Base-by-base conservation (phyloP, 1,139 yeast genomes). In the Suhomyces kunorum region DNA sequence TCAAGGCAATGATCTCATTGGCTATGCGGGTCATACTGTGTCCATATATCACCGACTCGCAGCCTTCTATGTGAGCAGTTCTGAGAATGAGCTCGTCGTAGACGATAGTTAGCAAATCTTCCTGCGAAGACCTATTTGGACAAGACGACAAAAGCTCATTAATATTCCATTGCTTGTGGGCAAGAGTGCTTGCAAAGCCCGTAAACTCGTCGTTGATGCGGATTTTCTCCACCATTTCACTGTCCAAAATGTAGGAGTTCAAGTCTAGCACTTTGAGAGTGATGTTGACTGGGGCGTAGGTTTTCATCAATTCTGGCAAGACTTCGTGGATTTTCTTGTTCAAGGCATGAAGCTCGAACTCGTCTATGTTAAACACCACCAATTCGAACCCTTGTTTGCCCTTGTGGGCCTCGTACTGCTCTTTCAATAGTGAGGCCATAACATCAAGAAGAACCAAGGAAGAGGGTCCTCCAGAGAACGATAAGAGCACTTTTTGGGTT, bases 1-100 rank as follows among this genome's bases (percentile, higher is more conserved):
- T 83, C 42, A 85, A 66, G 0, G 95, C 76, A 23, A 92, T 70
- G 17, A 87, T 80, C 43, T 82, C 82, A 51, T 85, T 88, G 1
- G 98, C 96, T 12, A 90, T 58, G 38, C 83, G 74, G 1, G 96
- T 86, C 90, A 87, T 87, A 14, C 87, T 80, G 55, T 85, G 87
- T 0, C 94, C 88, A 64, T 80, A 82, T 3, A 88, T 46, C 1
- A 89, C 67, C 4, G 86, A 76, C 14, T 75, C 70, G 45, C 83
- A 78, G 0, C 63, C 58, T 23, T 69, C 63, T 12, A 64, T 59
- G 12, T 53, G 52, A 0, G 90, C 87, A 15, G 74, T 65, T 29
- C 68, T 61, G 31, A 73, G 56, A 3, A 83, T 61, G 2, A 83
- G 54, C 34, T 74, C 76, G 12, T 71, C 71, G 28, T 68, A 65